Percentiles rank a stretch among this genome's conserved stretches.
Evolutionary conservation across 2,329 filamentous ascomycete species (phyloP).

Genomic region (Elsinoe fawcettii): DNA sequence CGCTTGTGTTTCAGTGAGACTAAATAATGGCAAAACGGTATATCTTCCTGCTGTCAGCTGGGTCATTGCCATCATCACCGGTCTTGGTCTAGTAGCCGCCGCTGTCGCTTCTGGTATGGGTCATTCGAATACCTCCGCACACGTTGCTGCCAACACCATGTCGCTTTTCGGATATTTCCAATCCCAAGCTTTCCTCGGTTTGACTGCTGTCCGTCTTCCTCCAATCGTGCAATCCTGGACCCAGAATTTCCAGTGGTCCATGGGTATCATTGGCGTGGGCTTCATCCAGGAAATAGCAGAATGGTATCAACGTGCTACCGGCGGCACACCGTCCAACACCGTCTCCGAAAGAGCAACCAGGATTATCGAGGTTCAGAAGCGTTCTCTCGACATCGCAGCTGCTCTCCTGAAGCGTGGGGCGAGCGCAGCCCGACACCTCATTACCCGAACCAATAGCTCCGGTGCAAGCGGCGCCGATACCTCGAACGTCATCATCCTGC

Average conservation of each 20-base stretch:
- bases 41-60: slow-evolving; percentile 83
- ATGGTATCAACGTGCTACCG: slow-evolving; percentile 93
- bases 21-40: slow-evolving; percentile 90
- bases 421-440: slow-evolving; percentile 37
- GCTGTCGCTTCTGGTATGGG: slow-evolving; percentile 84
- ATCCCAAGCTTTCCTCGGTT: slow-evolving; percentile 81
- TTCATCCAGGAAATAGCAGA: slow-evolving; percentile 86
- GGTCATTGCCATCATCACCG: slow-evolving; percentile 80
- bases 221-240: slow-evolving; percentile 90
- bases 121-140: slow-evolving; percentile 87
- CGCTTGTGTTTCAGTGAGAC: slow-evolving; percentile 77
- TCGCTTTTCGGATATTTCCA: slow-evolving; percentile 96
- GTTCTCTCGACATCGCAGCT: slow-evolving; percentile 41
- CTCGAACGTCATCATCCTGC: slow-evolving; percentile 48
- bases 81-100: slow-evolving; percentile 72
- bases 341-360: slow-evolving; percentile 65
- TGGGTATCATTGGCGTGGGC: slow-evolving; percentile 84
- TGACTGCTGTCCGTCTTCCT: slow-evolving; percentile 71
- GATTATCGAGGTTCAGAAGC: slow-evolving; percentile 77
- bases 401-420: slow-evolving; percentile 49
- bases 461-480: slow-evolving; percentile 26
- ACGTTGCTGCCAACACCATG: slow-evolving; percentile 86
- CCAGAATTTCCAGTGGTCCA: slow-evolving; percentile 96
- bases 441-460: slow-evolving; percentile 23
- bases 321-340: slow-evolving; percentile 71